Percentiles rank a stretch among this genome's conserved stretches.
Evolutionary conservation across 2,329 filamentous ascomycete species (phyloP).

Genomic region (Ramularia collo-cygni): DNA sequence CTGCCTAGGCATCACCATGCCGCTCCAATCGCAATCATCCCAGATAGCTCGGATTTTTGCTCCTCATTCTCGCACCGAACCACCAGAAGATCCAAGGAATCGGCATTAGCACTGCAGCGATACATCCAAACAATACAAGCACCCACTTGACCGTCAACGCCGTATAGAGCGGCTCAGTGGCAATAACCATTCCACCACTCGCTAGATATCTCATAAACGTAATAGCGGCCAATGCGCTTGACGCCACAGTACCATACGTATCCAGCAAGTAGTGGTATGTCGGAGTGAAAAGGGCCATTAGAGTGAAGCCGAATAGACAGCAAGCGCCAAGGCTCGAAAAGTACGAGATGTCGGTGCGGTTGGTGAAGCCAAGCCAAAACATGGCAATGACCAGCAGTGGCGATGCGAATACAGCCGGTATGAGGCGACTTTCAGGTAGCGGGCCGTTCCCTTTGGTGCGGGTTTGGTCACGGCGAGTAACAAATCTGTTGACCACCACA

Average conservation of each 20-base stretch:
- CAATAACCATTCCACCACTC: conserved; percentile 1
- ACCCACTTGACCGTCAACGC: neutral
- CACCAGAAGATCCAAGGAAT: no score
- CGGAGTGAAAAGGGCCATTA: conserved; percentile 38
- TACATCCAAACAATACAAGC: no score
- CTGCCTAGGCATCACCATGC: no score
- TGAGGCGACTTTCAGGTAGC: conserved; percentile 32
- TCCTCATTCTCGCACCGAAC: no score
- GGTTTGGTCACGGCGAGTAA: conserved; percentile 27
- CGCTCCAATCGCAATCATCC: no score
- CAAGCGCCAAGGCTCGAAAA: conserved; percentile 10
- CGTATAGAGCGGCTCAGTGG: conserved; percentile 1
- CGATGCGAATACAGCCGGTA: conserved; percentile 38
- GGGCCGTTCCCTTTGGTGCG: conserved; percentile 7
- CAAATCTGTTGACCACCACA: conserved; percentile 27
- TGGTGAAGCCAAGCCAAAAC: conserved; percentile 47
- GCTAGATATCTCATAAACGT: conserved; percentile 22
- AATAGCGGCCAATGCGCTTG: conserved; percentile 33
- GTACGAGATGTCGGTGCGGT: conserved; percentile 18
- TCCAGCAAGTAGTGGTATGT: conserved; percentile 30
- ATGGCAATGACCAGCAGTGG: conserved; percentile 38
- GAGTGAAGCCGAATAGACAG: conserved; percentile 38
- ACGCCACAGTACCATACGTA: conserved; percentile 35
- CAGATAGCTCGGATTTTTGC: no score
- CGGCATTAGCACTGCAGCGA: no score